Evolutionary conservation across 352 stramenopile species (phyloP).

Genomic region (Thalassiosira allenii): DNA sequence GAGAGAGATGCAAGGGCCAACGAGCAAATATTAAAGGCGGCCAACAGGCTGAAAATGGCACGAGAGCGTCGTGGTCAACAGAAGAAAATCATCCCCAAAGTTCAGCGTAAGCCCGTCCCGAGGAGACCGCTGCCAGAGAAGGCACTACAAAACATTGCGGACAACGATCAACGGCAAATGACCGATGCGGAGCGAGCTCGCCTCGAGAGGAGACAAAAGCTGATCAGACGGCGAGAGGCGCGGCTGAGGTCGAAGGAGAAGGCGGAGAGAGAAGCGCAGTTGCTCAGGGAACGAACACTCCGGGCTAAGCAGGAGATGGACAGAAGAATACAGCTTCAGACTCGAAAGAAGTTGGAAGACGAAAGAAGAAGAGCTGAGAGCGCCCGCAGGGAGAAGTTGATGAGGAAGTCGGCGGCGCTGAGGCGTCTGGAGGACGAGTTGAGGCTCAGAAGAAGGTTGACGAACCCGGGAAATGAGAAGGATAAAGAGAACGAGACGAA

Average conservation of each 20-base stretch:
- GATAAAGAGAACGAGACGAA: slow-evolving; percentile 18
- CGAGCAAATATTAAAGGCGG: slow-evolving; percentile 43
- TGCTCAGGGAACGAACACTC: not conserved
- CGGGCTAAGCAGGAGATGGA: slow-evolving; percentile 15
- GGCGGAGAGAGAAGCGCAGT: slow-evolving; percentile 18
- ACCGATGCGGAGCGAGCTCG: slow-evolving; percentile 8
- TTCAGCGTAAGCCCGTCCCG: not conserved
- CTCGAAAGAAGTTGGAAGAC: slow-evolving; percentile 24
- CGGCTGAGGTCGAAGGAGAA: slow-evolving; percentile 24
- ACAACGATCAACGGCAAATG: slow-evolving; percentile 18
- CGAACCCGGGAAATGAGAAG: slow-evolving; percentile 8
- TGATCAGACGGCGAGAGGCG: slow-evolving; percentile 37
- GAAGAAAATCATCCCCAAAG: slow-evolving; percentile 3
- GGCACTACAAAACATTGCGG: not conserved
- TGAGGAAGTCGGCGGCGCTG: slow-evolving; percentile 26
- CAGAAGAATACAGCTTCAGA: not conserved
- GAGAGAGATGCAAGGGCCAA: slow-evolving; percentile 11
- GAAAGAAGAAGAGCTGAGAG: slow-evolving; percentile 6
- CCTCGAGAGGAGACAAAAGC: slow-evolving; percentile 29
- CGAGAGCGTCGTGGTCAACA: slow-evolving; percentile 15
- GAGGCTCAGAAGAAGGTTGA: not conserved
- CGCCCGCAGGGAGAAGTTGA: slow-evolving; percentile 5
- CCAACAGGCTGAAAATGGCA: slow-evolving; percentile 30
- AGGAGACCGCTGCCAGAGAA: slow-evolving; percentile 14
- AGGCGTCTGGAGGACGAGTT: slow-evolving; percentile 31